These are phyloP conservation scores for Solanum lignicaule DNA, from an alignment of 257 asterid genomes.

Conservation along the genomic window DNA sequence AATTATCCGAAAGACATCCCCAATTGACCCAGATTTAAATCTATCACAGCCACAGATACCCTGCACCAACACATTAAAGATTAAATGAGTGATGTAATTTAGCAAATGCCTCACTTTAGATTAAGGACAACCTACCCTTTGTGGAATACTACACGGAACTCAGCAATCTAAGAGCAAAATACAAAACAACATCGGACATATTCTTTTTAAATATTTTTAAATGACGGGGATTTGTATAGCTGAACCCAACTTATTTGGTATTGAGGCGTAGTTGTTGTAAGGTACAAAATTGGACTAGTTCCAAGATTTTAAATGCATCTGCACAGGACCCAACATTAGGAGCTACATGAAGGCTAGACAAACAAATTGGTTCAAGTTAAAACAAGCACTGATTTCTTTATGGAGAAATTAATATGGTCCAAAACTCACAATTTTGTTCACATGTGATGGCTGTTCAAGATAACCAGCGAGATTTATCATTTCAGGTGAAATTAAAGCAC, in stretches of 20 bases:
- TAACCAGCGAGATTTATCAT: neutral
- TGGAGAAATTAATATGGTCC: neutral
- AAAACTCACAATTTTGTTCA: neutral
- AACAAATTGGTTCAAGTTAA: neutral
- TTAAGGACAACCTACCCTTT: neutral
- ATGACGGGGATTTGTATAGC: neutral
- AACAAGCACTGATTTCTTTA: neutral
- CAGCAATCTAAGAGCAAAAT: neutral
- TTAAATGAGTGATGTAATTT: neutral
- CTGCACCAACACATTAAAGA: constrained; percentile 25
- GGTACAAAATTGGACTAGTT: neutral
- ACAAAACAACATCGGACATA: neutral
- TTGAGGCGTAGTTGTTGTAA: neutral
- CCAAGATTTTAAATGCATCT: neutral
- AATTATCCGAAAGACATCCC: constrained; percentile 61
- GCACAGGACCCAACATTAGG: neutral
- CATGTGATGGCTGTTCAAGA: neutral
- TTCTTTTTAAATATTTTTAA: neutral
- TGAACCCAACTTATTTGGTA: neutral
- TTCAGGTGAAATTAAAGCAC: neutral
- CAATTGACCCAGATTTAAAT: constrained; percentile 55
- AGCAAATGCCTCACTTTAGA: neutral
- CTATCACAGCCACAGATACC: constrained; percentile 98
- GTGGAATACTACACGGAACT: neutral
- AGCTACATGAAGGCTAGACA: neutral